Conservation (phyloP, 805 yeast species). For the Gaillardinia entomophila region DNA sequence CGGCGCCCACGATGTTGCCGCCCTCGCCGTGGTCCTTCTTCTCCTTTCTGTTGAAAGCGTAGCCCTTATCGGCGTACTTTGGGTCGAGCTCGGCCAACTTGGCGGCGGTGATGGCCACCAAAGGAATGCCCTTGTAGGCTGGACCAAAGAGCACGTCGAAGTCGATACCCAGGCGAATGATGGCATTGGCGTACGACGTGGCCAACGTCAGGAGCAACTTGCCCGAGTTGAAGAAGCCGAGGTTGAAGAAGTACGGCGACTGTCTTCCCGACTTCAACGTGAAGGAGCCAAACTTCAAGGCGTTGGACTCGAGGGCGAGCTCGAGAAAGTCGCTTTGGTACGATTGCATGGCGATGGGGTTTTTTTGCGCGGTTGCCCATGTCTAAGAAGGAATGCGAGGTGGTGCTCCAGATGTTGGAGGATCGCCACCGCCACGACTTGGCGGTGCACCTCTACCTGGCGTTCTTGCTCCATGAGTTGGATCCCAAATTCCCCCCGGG, state of each 20-base stretch:
- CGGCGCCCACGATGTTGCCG: slow-evolving; percentile 85
- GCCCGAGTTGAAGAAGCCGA: slow-evolving; percentile 87
- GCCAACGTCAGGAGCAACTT: slow-evolving; percentile 74
- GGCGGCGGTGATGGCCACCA: slow-evolving; percentile 88
- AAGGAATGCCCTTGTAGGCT: slow-evolving; percentile 95
- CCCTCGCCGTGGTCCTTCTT: slow-evolving; percentile 98
- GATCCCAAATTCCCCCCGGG: slow-evolving; percentile 29
- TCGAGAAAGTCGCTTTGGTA: slow-evolving; percentile 69
- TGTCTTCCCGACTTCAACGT: slow-evolving; percentile 87
- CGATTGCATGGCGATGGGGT: too few relatives aligned
- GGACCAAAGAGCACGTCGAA: slow-evolving; percentile 95
- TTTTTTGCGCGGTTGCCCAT: too few relatives aligned
- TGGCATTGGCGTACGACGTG: slow-evolving; percentile 82
- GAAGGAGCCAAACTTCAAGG: slow-evolving; percentile 82
- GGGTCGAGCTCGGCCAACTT: slow-evolving; percentile 88
- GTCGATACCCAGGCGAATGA: slow-evolving; percentile 72
- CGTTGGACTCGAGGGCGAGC: slow-evolving; percentile 74
- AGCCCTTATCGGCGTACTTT: slow-evolving; percentile 66
- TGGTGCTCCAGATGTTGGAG: slow-evolving; percentile 35
- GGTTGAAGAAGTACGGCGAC: slow-evolving; percentile 95
- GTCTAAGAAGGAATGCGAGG: slow-evolving; percentile 11
- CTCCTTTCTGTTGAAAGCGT: slow-evolving; percentile 95
- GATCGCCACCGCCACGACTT: slow-evolving; percentile 49
- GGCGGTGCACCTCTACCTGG: slow-evolving; percentile 59
- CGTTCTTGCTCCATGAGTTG: slow-evolving; percentile 38